A percentile compares a stretch with the other conserved stretches of the same genome.
These are phyloP conservation scores for Colletotrichum gigasporum DNA, from an alignment of 2,329 filamentous ascomycete species.

Conservation along the genomic window DNA sequence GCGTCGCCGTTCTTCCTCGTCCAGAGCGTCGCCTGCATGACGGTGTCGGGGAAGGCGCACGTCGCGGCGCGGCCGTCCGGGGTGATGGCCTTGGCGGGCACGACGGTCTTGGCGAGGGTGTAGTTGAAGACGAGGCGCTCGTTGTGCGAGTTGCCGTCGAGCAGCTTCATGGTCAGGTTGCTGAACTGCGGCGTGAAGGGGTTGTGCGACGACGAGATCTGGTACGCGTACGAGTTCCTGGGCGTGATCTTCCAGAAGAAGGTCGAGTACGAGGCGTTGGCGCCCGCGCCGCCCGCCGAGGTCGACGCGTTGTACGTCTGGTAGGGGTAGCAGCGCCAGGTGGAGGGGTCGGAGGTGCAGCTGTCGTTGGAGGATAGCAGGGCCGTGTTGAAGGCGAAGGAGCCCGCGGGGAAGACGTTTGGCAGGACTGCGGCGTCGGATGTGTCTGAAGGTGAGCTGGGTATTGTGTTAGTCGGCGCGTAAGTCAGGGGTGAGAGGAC, in stretches of 20 bases:
- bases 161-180: slow-evolving; percentile 58
- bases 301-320: slow-evolving; percentile 52
- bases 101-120: slow-evolving; percentile 60
- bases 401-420: slow-evolving; percentile 65
- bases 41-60: slow-evolving; percentile 68
- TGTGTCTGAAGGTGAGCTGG: slow-evolving; percentile 2
- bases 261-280: slow-evolving; percentile 59
- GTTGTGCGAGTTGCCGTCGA: slow-evolving; percentile 54
- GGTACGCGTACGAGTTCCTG: slow-evolving; percentile 51
- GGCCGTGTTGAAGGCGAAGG: slow-evolving; percentile 68
- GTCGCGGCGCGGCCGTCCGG: slow-evolving; percentile 53
- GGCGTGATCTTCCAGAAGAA: slow-evolving; percentile 70
- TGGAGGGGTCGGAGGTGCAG: slow-evolving; percentile 66
- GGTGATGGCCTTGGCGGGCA: slow-evolving; percentile 55
- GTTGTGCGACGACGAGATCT: slow-evolving; percentile 65
- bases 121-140: slow-evolving; percentile 70
- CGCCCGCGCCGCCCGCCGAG: slow-evolving; percentile 45
- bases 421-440: slow-evolving; percentile 3
- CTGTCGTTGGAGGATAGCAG: slow-evolving; percentile 61
- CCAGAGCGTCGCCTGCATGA: slow-evolving; percentile 67
- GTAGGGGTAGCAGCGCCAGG: slow-evolving; percentile 72
- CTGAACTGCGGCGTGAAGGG: slow-evolving; percentile 66
- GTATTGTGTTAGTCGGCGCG: slow-evolving; percentile 1
- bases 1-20: slow-evolving; percentile 50
- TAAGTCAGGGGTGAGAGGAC: slow-evolving; percentile 4